Base-by-base conservation (phyloP, 2,329 filamentous ascomycete species). In the Neophaeococcomyces mojaviensis region DNA sequence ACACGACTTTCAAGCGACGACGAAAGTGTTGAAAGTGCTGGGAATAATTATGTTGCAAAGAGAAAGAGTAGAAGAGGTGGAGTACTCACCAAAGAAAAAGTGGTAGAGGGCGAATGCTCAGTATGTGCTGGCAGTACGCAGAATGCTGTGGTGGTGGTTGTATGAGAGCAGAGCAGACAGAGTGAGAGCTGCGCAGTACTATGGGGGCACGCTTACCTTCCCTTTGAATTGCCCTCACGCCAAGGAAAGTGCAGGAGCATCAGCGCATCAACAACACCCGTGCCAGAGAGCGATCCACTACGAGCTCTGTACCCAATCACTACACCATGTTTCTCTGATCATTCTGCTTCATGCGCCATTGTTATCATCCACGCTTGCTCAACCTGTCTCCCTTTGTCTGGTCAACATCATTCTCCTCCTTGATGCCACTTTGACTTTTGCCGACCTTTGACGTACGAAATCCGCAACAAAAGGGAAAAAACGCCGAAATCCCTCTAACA, bases 251-350 rank as follows among this genome's bases (percentile, higher is more conserved):
- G 24, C 41, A 33, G 15, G 41, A 34, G 32, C 40, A 44, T 44
- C 41, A 44, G 41, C 32, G 41, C 41, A 44, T 44, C 33, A 44
- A 44, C 33, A 37, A 37, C 18, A 16, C 30, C 24, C 37, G 22
- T 20, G 18, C 37, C 15, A 20, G 10, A 15, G 22, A 20, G 32
- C 22, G 32, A 32, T 30, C 41, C 20, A 19, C 41, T 30, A 12
- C 22, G 18, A 3, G 16, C 24, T 20, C 33, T 36, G 18, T 26
- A 22, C 22, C 41, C 41, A 44, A 44, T 44, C 41, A 33, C 41
- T 36, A 33, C 67, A 51, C 89, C 82, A 54, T 86, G 87, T 44
- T 74, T 19, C 65, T 68, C 61, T 95, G 86, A 55, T 97, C 78
- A 10, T 97, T 71, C 37, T 92, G 81, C 54, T 73, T 89, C 44